These are phyloP conservation scores for Platanthera zijinensis DNA, from an alignment of 106 monocot genomes.

Conservation along the genomic window DNA sequence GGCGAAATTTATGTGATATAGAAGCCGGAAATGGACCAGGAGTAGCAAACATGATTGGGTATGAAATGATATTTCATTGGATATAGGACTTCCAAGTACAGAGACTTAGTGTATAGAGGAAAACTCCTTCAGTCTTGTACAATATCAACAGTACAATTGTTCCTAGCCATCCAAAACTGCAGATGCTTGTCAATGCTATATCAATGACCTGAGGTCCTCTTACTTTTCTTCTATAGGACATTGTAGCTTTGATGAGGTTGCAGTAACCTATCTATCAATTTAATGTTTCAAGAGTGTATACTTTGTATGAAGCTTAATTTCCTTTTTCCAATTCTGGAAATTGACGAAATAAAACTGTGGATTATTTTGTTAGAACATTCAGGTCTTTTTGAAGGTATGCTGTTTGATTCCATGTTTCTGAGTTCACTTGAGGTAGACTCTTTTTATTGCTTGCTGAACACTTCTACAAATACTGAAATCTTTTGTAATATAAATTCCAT, in stretches of 20 bases:
- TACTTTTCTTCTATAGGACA: not conserved
- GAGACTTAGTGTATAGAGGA: not conserved
- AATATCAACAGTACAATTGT: not conserved
- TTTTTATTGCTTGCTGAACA: not conserved
- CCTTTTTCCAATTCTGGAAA: not conserved
- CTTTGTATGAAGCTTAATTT: conserved; percentile 3
- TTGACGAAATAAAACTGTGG: not conserved
- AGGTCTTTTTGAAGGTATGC: not conserved
- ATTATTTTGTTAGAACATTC: not conserved
- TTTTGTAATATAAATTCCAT: not conserved
- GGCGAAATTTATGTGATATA: not conserved
- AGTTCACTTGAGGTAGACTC: not conserved
- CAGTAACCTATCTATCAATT: not conserved
- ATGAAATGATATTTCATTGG: not conserved
- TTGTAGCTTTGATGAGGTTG: not conserved
- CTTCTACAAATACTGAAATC: not conserved
- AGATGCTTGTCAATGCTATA: not conserved
- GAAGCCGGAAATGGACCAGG: not conserved
- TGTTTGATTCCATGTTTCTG: not conserved
- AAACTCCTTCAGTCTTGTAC: conserved; percentile 2
- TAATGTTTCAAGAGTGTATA: not conserved
- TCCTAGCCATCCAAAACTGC: not conserved
- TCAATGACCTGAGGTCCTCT: not conserved
- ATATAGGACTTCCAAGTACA: conserved; percentile 1
- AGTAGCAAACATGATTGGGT: not conserved